These are phyloP conservation scores for Hygrophoropsis aurantiaca DNA, from an alignment of 768 basidiomycete species.

Conservation along the genomic window DNA sequence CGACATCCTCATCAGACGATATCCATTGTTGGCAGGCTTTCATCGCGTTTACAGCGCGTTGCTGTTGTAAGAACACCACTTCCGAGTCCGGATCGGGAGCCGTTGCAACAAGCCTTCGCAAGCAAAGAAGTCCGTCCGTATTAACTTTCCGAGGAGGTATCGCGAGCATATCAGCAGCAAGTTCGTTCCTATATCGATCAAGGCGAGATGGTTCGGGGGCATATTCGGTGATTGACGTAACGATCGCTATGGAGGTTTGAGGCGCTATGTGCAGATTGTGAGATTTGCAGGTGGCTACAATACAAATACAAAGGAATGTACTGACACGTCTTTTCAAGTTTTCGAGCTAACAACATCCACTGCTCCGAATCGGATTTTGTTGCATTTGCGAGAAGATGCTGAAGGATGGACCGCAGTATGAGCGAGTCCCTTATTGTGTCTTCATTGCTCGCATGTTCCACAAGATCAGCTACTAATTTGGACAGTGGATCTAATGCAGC, in stretches of 20 bases:
- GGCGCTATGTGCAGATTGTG: slow-evolving; percentile 49
- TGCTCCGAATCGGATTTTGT: slow-evolving; percentile 66
- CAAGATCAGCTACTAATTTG: slow-evolving; percentile 33
- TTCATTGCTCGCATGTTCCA: slow-evolving; percentile 26
- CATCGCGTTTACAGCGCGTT: slow-evolving; percentile 82
- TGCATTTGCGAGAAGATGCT: slow-evolving; percentile 57
- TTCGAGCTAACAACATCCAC: slow-evolving; percentile 75
- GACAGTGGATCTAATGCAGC: slow-evolving; percentile 18
- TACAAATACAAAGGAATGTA: slow-evolving; percentile 1
- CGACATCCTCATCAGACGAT: slow-evolving; percentile 56
- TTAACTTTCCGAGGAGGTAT: slow-evolving; percentile 63
- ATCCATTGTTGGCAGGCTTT: slow-evolving; percentile 88
- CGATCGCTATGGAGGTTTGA: slow-evolving; percentile 64
- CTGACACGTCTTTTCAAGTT: slow-evolving; percentile 62
- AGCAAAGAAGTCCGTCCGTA: slow-evolving; percentile 62
- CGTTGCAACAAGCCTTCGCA: slow-evolving; percentile 67
- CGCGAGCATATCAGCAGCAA: slow-evolving; percentile 78
- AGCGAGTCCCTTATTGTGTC: slow-evolving; percentile 58
- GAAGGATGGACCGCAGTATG: slow-evolving; percentile 60
- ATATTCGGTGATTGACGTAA: slow-evolving; percentile 56
- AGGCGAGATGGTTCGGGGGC: slow-evolving; percentile 71
- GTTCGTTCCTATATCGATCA: slow-evolving; percentile 84
- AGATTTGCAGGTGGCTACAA: slow-evolving; percentile 3
- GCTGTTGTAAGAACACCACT: slow-evolving; percentile 80
- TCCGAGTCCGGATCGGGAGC: slow-evolving; percentile 82